These are phyloP conservation scores for Scytalidium sp. DNA, from an alignment of 2,329 filamentous ascomycete species.

Conservation along the genomic window DNA sequence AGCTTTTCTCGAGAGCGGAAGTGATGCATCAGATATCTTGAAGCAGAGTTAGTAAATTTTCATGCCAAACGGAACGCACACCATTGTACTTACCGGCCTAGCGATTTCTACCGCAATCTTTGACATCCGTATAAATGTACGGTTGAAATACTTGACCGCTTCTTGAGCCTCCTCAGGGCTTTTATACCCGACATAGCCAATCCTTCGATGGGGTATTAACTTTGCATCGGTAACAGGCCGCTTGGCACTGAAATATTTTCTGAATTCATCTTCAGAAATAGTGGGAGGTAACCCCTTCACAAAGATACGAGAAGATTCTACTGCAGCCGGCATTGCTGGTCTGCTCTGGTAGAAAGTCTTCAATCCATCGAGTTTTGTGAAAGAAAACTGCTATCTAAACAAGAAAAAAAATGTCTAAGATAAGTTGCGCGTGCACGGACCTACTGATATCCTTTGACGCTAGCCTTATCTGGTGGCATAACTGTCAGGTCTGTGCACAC, in stretches of 20 bases:
- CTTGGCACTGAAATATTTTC: constrained; percentile 79
- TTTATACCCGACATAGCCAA: constrained; percentile 95
- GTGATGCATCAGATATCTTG: constrained; percentile 32
- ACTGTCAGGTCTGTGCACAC: neutral
- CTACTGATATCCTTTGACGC: neutral
- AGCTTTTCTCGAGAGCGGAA: constrained; percentile 34
- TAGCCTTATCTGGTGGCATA: neutral
- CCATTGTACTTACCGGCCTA: constrained; percentile 63
- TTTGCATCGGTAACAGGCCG: constrained; percentile 86
- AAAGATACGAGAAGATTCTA: constrained; percentile 64
- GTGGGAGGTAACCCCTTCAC: constrained; percentile 82
- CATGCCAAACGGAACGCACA: neutral
- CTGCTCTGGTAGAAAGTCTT: constrained; percentile 32
- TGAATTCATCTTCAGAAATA: constrained; percentile 80
- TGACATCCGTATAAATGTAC: constrained; percentile 92
- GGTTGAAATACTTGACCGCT: constrained; percentile 94
- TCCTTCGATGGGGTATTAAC: constrained; percentile 82
- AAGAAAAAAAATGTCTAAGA: neutral
- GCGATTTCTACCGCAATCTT: constrained; percentile 89
- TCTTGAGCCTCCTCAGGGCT: constrained; percentile 73
- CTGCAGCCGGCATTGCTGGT: constrained; percentile 26
- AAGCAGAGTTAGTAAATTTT: constrained; percentile 4
- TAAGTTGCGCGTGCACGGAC: neutral
- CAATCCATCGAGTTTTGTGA: constrained; percentile 23
- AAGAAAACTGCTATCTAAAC: neutral